A percentile compares a stretch with the other conserved stretches of the same genome.
These are phyloP conservation scores for Umbelopsis sp. DNA, from an alignment of 192 early-diverging fungal genomes.

Conservation along the genomic window DNA sequence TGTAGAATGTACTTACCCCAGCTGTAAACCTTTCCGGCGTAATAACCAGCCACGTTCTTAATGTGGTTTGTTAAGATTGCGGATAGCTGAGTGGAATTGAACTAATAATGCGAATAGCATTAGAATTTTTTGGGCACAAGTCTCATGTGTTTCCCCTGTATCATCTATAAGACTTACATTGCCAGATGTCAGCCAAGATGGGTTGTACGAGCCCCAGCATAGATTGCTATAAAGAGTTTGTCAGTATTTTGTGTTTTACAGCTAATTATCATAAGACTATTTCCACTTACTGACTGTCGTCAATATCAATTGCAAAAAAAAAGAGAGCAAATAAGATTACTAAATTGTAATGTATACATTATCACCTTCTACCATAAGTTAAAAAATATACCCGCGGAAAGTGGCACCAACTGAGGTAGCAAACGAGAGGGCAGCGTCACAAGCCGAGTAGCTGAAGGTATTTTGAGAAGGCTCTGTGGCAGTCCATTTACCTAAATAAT, in stretches of 20 bases:
- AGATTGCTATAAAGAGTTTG: background rate
- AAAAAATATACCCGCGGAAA: conserved; percentile 8
- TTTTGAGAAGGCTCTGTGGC: background rate
- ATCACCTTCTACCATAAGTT: too few species aligned
- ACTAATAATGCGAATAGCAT: background rate
- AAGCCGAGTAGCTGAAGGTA: background rate
- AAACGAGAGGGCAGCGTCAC: background rate
- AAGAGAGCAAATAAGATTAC: too few species aligned
- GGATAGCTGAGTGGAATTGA: background rate
- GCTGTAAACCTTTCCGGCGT: background rate
- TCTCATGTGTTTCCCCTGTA: background rate
- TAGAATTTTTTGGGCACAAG: background rate
- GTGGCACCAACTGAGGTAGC: background rate
- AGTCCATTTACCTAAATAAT: background rate
- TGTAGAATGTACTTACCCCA: background rate
- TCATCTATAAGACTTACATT: background rate
- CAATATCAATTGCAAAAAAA: background rate
- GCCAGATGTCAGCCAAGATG: background rate
- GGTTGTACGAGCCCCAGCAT: background rate
- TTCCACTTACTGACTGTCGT: background rate
- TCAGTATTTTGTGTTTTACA: background rate
- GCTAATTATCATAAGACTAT: background rate
- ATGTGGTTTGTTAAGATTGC: background rate
- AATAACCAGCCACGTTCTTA: background rate
- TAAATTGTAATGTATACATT: too few species aligned